Evolutionary conservation across 169 alveolate species (phyloP), one percentile per base, ranked within the genome.

Genomic region (Cardiosporidium cionae): DNA sequence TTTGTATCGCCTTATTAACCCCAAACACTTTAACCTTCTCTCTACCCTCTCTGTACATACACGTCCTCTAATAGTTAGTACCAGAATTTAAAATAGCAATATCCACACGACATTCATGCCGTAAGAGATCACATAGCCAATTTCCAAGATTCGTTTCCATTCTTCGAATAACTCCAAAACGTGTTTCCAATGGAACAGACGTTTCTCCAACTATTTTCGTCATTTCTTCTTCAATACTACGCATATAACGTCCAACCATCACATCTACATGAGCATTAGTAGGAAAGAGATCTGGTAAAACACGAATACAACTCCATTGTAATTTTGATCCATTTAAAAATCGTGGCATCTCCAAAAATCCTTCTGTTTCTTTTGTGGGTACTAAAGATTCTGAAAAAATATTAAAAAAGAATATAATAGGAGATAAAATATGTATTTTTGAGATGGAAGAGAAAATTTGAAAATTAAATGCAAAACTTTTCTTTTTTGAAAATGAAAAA

Each of bases 121-220:
- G 83, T 75, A 89, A 74, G n/a, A 90, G 77, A 76, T 92, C 97
- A 31, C 93, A 88, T 63, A 87, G 81, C 83, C 91, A 86, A 77
- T 89, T 89, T 16, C 92, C 87, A 23, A 84, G 68, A 63, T 89
- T 89, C 7, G 94, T 86, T 74, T 90, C 95, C 64, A 82, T 74
- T 7, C 86, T 78, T 52, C 97, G 81, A 7, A 92, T 80, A 23
- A 65, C 75, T 27, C 81, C 44, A 63, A 90, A 90, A 52, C 94
- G 78, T 16, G 92, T 83, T 28, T 92, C 97, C 16, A 92, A 75
- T 58, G 70, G 85, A 33, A 79, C 92, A 32, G 85, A 84, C 16
- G 88, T 65, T 23, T 72, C 84, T 9, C 93, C 94, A 32, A 84
- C 79, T 32, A 85, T 67, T 72, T 76, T 76, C n/a, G 83, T 75